A percentile compares a stretch with the other conserved stretches of the same genome.
Evolutionary conservation across 2,329 filamentous ascomycete species (phyloP).

Genomic region (Calonectria pseudoreteaudii): DNA sequence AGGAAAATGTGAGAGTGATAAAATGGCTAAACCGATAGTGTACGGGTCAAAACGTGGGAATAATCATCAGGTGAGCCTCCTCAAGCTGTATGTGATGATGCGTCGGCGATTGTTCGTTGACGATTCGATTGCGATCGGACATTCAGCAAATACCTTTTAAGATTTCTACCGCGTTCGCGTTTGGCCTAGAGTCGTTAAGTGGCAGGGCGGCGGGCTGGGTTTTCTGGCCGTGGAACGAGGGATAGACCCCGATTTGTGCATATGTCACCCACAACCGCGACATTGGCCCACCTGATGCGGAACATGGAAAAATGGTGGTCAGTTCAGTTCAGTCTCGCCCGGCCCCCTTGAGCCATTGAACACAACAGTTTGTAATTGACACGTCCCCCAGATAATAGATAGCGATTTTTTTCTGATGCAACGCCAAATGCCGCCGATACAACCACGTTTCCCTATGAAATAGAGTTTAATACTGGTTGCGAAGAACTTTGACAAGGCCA

Average conservation of each 20-base stretch:
- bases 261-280: constrained; percentile 21
- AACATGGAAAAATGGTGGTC: constrained; percentile 14
- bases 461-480: not conserved
- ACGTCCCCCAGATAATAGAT: not conserved
- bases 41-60: not conserved
- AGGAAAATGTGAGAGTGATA: not conserved
- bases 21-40: not conserved
- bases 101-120: constrained; percentile 37
- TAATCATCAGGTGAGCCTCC: not conserved
- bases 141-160: constrained; percentile 42
- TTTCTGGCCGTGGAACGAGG: constrained; percentile 25
- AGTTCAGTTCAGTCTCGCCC: not conserved
- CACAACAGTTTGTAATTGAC: not conserved
- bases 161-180: constrained; percentile 49
- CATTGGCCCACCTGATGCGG: constrained; percentile 9
- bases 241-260: constrained; percentile 37
- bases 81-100: constrained; percentile 10
- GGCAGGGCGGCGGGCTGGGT: constrained; percentile 39
- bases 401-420: not conserved
- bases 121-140: constrained; percentile 4
- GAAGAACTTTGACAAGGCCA: not conserved
- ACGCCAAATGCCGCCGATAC: no score
- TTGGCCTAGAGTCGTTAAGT: constrained; percentile 43
- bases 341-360: constrained; percentile 2
- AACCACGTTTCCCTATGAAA: not conserved